These are phyloP conservation scores for Decorospora gaudefroyi DNA, from an alignment of 2,329 filamentous ascomycete genomes.

Conservation along the genomic window DNA sequence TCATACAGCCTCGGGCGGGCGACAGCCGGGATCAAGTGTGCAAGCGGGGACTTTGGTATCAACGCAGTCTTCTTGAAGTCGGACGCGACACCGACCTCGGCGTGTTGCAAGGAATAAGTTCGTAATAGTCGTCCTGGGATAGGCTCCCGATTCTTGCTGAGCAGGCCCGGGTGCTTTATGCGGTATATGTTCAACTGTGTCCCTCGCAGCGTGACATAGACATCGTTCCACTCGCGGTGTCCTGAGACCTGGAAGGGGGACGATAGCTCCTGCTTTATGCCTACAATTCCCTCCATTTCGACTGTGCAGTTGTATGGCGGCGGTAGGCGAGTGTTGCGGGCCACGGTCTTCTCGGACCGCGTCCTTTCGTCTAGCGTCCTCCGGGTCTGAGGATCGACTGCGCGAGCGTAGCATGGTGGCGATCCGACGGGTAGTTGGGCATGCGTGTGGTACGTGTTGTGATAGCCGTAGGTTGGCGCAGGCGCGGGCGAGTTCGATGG, in stretches of 20 bases:
- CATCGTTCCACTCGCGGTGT: constrained; percentile 66
- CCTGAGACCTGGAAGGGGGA: constrained; percentile 66
- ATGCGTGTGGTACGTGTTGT: constrained; percentile 51
- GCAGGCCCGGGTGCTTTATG: constrained; percentile 59
- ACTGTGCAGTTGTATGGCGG: constrained; percentile 47
- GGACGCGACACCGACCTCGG: constrained; percentile 73
- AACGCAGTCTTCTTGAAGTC: constrained; percentile 67
- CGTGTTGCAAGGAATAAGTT: constrained; percentile 74
- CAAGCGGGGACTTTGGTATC: constrained; percentile 52
- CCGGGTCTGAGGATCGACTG: constrained; percentile 29
- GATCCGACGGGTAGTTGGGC: constrained; percentile 31
- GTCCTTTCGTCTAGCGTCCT: constrained; percentile 30
- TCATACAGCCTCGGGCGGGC: constrained; percentile 50
- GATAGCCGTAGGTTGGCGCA: constrained; percentile 47
- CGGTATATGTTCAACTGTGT: constrained; percentile 70
- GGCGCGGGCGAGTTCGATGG: constrained; percentile 19
- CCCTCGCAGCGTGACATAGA: constrained; percentile 67
- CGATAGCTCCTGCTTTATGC: constrained; percentile 68
- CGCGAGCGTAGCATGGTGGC: constrained; percentile 42
- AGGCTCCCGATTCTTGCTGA: constrained; percentile 57
- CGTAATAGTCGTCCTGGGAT: constrained; percentile 63
- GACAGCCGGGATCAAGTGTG: constrained; percentile 50
- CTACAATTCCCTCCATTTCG: constrained; percentile 42
- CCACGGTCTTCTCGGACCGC: constrained; percentile 23
- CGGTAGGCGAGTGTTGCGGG: constrained; percentile 28